Evolutionary conservation across 208 protist genomes (phyloP), one percentile per base, ranked within the genome.

Genomic region (Leishmania aethiopica): DNA sequence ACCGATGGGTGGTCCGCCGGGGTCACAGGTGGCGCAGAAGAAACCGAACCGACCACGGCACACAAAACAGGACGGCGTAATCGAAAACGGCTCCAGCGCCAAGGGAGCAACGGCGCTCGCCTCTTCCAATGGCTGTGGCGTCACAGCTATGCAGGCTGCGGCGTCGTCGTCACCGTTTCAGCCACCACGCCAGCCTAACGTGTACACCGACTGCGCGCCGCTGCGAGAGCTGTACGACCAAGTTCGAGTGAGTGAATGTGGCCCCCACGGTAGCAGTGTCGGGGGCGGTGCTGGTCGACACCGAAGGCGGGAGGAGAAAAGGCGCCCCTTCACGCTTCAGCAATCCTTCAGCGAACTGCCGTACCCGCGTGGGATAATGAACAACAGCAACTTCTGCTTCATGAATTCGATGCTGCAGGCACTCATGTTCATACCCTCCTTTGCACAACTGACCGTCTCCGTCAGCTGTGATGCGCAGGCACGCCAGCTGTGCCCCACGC

Each of bases 301-400:
- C 19, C 53, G 60, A 19, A 80, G 78, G 49, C 81, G 32, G n/a
- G 6, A 25, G 55, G 6, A 53, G n/a, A 70, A 57, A 28, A 47
- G 76, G 7, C 62, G 70, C 17, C 10, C 81, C 10, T 75, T 73
- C 13, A 28, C 42, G 5, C 89, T 95, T 85, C 84, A 85, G 22
- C 62, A 71, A 1, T 37, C 45, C 35, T 96, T 95, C 79, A 77
- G 7, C 35, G 40, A 87, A 10, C 79, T 86, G 1, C 91, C 89
- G 6, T 87, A 84, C 72, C 85, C 91, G 42, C 89, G 90, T 70
- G 94, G 94, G 5, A 89, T 97, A 25, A 45, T 91, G 17, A 97
- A 97, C 73, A 94, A 81, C 78, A 90, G 84, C 76, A 95, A 97
- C 81, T 95, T 87, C 75, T 97, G 94, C 84, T 97, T 95, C 80